Base-by-base conservation (phyloP, 2,329 filamentous ascomycete species). In the Fusarium tjaetaba region DNA sequence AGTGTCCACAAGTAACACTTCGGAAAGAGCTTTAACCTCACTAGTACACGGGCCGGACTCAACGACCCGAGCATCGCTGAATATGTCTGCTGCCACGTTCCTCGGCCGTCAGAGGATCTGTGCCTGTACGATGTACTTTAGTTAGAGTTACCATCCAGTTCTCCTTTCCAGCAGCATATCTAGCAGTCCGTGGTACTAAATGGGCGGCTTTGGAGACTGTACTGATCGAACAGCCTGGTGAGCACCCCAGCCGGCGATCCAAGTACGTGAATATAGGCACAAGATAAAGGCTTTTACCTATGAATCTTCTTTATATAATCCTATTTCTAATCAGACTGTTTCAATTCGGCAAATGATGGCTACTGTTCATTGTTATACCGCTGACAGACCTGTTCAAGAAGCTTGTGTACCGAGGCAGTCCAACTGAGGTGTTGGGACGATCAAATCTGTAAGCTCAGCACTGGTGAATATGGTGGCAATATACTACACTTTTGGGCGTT, bases 1-100 rank as follows among this genome's bases (percentile, higher is more conserved):
- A 20, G 14, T 6, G 1, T n/a, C 14, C n/a, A 8, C 20, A 16
- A 8, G 4, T 6, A 13, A 10, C 3, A 7, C 14, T 22, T 11
- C 28, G 11, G 20, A 11, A 48, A n/a, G 4, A 7, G 1, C 10
- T 3, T 49, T 20, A 11, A 9, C 14, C 10, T 49, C 10, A 15
- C 7, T n/a, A 20, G 10, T 8, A 3, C 3, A 8, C 4, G 22
- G 20, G 7, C 2, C 15, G 15, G 15, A 14, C 28, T 30, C 14
- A 11, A 7, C 0, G 43, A 14, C 18, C 8, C 16, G 26, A 39
- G 18, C 7, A 16, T n/a, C 20, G 10, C 15, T 18, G 16, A 22
- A 4, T 14, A 11, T 3, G 57, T 26, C 3, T 61, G 52, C 28
- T 24, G n/a, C 11, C 51, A 34, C 5, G 30, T 20, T 26, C 11